phyloP scores from a whole-genome alignment of 2,329 filamentous ascomycete genomes.

The Exophiala calicioides region DNA sequence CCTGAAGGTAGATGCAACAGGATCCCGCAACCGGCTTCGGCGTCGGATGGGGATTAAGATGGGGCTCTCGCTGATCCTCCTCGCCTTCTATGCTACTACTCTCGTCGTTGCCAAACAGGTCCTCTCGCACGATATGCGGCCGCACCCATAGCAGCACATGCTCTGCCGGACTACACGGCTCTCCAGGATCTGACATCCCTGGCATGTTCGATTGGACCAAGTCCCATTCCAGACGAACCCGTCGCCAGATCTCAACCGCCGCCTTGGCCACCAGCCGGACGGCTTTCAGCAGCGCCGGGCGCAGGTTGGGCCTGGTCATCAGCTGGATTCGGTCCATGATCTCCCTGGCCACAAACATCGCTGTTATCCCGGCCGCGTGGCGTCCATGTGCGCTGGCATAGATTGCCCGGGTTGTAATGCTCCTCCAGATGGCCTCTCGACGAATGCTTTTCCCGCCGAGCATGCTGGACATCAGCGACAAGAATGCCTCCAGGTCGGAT shows the following conservation, averaged over 20 bases:
- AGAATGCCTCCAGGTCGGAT: slow-evolving; percentile 51
- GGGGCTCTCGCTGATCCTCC: slow-evolving; percentile 38
- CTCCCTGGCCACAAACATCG: slow-evolving; percentile 58
- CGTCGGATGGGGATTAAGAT: neutral
- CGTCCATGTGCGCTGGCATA: slow-evolving; percentile 60
- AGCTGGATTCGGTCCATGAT: slow-evolving; percentile 57
- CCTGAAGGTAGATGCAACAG: slow-evolving; percentile 53
- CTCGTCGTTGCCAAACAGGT: too few species aligned
- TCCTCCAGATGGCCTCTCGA: slow-evolving; percentile 60
- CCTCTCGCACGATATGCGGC: slow-evolving; percentile 55
- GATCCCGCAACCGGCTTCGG: slow-evolving; percentile 36
- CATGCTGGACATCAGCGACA: slow-evolving; percentile 57
- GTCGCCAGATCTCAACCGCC: slow-evolving; percentile 60
- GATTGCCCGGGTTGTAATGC: slow-evolving; percentile 59
- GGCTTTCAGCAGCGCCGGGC: slow-evolving; percentile 53
- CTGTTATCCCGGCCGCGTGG: slow-evolving; percentile 57
- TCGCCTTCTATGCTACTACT: slow-evolving; percentile 52
- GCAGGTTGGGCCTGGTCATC: slow-evolving; percentile 53
- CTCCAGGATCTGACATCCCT: slow-evolving; percentile 38
- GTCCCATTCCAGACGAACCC: slow-evolving; percentile 58
- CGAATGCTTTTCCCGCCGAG: slow-evolving; percentile 58
- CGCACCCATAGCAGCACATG: slow-evolving; percentile 54
- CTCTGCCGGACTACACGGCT: slow-evolving; percentile 37
- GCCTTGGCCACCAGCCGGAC: slow-evolving; percentile 59
- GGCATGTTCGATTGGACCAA: slow-evolving; percentile 52